phyloP scores from a whole-genome alignment of 352 stramenopile genomes.

The Pythium guiyangense region DNA sequence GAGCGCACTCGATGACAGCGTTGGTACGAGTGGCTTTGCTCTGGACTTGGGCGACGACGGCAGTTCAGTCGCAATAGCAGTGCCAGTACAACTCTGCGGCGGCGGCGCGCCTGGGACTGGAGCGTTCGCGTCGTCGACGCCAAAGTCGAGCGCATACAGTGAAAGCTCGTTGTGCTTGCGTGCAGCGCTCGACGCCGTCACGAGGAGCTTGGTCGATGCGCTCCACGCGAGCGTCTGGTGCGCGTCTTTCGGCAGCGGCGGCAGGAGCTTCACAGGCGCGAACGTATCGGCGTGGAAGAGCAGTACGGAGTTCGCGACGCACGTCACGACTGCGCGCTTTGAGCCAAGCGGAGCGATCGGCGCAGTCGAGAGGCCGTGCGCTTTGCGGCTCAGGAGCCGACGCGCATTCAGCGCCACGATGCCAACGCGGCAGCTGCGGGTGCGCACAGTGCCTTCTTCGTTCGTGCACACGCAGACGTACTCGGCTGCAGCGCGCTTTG shows the following conservation, averaged over 20 bases:
- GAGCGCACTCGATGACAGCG: background rate
- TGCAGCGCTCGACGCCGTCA: conserved; percentile 11
- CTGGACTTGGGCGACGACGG: conserved; percentile 6
- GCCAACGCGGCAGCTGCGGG: conserved; percentile 27
- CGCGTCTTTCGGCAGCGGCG: conserved; percentile 6
- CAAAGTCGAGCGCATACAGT: conserved; percentile 23
- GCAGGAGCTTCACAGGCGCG: conserved; percentile 8
- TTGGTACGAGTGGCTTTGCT: background rate
- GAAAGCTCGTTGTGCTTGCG: conserved; percentile 12
- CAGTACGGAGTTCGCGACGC: conserved; percentile 13
- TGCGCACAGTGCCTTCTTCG: conserved; percentile 41
- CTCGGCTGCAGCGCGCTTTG: conserved; percentile 36
- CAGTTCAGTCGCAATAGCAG: background rate
- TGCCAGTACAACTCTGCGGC: too few species aligned
- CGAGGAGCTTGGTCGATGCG: conserved; percentile 19
- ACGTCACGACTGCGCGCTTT: conserved; percentile 13
- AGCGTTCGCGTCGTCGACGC: too few species aligned
- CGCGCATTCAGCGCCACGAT: conserved; percentile 21
- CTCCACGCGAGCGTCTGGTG: conserved; percentile 16
- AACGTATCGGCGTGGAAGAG: conserved; percentile 21
- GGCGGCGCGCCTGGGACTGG: too few species aligned
- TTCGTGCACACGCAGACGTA: conserved; percentile 66
- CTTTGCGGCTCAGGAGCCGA: conserved; percentile 17
- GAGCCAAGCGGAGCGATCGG: conserved; percentile 13
- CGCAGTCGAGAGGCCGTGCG: conserved; percentile 23